A percentile compares a stretch with the other conserved stretches of the same genome.
Evolutionary conservation across 1,284 basidiomycete genomes (phyloP).

Genomic region (Moesziomyces antarcticus): DNA sequence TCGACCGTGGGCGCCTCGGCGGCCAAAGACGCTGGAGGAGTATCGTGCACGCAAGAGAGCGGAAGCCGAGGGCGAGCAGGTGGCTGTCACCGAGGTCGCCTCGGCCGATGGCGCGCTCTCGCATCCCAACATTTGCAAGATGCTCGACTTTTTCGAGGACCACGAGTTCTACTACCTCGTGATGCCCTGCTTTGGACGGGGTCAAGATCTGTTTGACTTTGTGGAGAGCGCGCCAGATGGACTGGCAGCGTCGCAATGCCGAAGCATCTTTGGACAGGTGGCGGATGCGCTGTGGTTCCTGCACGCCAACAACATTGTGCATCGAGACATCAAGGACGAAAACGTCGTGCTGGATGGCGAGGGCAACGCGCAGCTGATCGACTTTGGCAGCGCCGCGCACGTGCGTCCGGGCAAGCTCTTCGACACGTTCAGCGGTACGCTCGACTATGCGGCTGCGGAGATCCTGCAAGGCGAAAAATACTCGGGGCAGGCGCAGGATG

Average conservation of each 20-base stretch:
- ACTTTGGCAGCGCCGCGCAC: conserved; percentile 79
- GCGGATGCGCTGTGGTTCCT: conserved; percentile 91
- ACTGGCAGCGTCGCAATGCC: conserved; percentile 78
- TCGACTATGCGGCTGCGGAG: conserved; percentile 89
- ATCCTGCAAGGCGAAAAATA: conserved; percentile 94
- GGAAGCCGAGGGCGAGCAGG: conserved; percentile 20
- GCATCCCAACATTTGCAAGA: conserved; percentile 90
- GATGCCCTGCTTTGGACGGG: conserved; percentile 72
- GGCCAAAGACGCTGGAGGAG: conserved; percentile 38
- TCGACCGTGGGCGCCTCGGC: conserved; percentile 49
- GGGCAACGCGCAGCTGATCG: conserved; percentile 83
- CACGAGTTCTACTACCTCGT: conserved; percentile 92
- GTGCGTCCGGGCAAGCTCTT: conserved; percentile 88
- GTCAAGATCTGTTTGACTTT: conserved; percentile 89
- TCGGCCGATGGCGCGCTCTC: conserved; percentile 17
- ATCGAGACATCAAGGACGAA: conserved; percentile 98
- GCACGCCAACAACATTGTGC: conserved; percentile 91
- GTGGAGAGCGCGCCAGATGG: conserved; percentile 91
- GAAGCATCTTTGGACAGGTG: conserved; percentile 91
- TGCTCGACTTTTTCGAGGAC: conserved; percentile 98
- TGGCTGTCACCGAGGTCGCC: neutral
- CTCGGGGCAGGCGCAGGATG: conserved; percentile 93
- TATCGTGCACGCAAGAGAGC: conserved; percentile 28
- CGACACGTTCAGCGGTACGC: conserved; percentile 94
- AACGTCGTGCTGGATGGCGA: conserved; percentile 77